Evolutionary conservation across 192 early-diverging fungal species (phyloP), one percentile per base, ranked within the genome.

Genomic region (Spizellomyces sp.): DNA sequence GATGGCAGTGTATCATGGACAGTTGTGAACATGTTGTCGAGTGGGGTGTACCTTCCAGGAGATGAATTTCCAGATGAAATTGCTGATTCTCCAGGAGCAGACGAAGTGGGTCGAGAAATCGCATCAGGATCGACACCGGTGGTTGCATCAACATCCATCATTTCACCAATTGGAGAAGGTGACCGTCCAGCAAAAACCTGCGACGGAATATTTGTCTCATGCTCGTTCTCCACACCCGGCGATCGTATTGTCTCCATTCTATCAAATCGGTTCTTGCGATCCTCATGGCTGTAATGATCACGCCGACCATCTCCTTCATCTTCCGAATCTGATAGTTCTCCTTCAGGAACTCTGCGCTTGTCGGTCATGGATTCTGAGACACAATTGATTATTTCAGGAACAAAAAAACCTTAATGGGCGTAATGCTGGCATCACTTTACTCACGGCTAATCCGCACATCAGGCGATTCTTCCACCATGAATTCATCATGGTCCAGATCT

Each of bases 251-350:
- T 17, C 36, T 17, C 41, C 60, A 36, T 27, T 22, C 60, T 15
- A 17, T 62, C 60, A 27, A 36, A 62, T 62, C 60, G 19, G 60
- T 41, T 41, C 19, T 15, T 48, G 0, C 44, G 12, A 65, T 75
- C 69, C 21, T 48, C 52, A 64, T 77, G 71, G n/a, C 45, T 69
- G 47, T 62, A 56, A 7, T 71, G 70, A 48, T 81, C 56, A 14
- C 75, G 59, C 50, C 83, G 77, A 9, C 52, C 22, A 48, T 75
- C 80, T 17, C 80, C 76, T 66, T 91, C 90, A 62, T 93, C 91
- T 27, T 93, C 91, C 9, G 89, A 91, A 67, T 94, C 93, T 9
- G 88, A 92, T 9, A 87, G 80, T 76, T 92, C 90, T 55, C 81
- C 88, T n/a, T 90, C 87, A 22, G 88, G 90, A 17, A 88, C 81